Evolutionary conservation across 805 yeast genomes (phyloP).

Genomic region (Saccharomycopsis malanga): DNA sequence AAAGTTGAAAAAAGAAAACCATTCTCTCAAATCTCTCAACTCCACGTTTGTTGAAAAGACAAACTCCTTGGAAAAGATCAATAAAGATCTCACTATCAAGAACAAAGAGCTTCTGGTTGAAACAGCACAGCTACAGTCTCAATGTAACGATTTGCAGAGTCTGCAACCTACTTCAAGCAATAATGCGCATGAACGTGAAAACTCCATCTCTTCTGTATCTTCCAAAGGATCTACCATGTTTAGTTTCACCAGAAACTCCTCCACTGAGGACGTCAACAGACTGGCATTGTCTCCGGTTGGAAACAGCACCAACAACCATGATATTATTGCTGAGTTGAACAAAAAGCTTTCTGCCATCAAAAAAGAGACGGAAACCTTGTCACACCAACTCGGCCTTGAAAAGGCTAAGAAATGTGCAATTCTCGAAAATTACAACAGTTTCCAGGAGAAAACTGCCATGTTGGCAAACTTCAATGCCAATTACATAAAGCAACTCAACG

Average conservation of each 20-base stretch:
- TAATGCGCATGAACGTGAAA: constrained; percentile 14
- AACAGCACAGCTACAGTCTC: not conserved
- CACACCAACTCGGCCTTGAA: constrained; percentile 3
- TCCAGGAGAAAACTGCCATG: constrained; percentile 13
- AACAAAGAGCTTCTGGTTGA: not conserved
- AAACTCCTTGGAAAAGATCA: not conserved
- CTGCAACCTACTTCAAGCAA: not conserved
- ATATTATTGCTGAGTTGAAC: constrained; percentile 5
- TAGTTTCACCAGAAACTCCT: constrained; percentile 16
- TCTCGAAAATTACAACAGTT: constrained; percentile 11
- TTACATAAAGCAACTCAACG: constrained; percentile 13
- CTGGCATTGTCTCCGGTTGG: constrained; percentile 2
- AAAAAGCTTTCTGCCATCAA: constrained; percentile 5
- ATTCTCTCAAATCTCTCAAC: constrained; percentile 3
- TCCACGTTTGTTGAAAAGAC: not conserved
- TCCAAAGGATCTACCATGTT: constrained; percentile 16
- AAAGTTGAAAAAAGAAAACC: constrained; percentile 7
- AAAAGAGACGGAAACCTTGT: constrained; percentile 3
- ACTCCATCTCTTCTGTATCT: constrained; percentile 13
- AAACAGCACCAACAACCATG: constrained; percentile 1
- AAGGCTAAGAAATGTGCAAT: constrained; percentile 8
- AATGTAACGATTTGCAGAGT: not conserved
- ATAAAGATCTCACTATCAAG: constrained; percentile 1
- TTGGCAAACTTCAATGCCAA: constrained; percentile 15
- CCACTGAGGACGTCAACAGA: constrained; percentile 16